Conservation (phyloP, 495 filamentous ascomycete genomes). For the Cairneyella variabilis region DNA sequence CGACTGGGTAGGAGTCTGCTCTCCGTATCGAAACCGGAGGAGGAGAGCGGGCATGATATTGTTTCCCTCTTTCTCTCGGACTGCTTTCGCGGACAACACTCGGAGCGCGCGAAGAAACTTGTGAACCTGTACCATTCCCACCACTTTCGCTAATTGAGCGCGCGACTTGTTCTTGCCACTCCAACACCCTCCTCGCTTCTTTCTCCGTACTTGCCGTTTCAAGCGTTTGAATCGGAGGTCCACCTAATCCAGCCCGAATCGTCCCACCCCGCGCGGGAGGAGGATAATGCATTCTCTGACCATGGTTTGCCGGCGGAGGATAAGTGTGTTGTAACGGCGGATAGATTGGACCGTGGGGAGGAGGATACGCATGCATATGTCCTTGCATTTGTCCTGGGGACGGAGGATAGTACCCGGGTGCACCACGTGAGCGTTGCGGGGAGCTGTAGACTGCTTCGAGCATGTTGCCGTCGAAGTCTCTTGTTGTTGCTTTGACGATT, state of each 20-base stretch:
- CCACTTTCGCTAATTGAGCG: constrained; percentile 4
- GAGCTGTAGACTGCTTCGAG: constrained; percentile 41
- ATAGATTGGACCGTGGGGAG: background rate
- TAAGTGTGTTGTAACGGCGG: background rate
- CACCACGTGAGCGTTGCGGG: constrained; percentile 13
- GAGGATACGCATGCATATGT: background rate
- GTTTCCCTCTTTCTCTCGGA: too few relatives aligned
- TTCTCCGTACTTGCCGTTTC: constrained; percentile 33
- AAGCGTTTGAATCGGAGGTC: background rate
- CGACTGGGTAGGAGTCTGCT: too few relatives aligned
- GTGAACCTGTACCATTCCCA: constrained; percentile 6
- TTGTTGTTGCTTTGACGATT: constrained; percentile 26
- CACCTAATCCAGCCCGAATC: too few relatives aligned
- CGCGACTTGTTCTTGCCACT: constrained; percentile 47
- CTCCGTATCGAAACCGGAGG: too few relatives aligned
- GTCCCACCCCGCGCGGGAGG: background rate
- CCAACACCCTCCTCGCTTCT: constrained; percentile 42
- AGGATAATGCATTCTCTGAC: background rate
- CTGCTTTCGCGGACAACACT: too few relatives aligned
- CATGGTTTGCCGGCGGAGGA: background rate
- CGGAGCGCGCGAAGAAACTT: too few relatives aligned
- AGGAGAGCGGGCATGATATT: too few relatives aligned
- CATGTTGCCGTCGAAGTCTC: constrained; percentile 50
- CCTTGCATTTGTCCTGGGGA: constrained; percentile 20
- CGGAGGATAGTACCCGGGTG: too few relatives aligned